Evolutionary conservation across 2,329 filamentous ascomycete genomes (phyloP).

Genomic region (Trichoderma endophyticum): DNA sequence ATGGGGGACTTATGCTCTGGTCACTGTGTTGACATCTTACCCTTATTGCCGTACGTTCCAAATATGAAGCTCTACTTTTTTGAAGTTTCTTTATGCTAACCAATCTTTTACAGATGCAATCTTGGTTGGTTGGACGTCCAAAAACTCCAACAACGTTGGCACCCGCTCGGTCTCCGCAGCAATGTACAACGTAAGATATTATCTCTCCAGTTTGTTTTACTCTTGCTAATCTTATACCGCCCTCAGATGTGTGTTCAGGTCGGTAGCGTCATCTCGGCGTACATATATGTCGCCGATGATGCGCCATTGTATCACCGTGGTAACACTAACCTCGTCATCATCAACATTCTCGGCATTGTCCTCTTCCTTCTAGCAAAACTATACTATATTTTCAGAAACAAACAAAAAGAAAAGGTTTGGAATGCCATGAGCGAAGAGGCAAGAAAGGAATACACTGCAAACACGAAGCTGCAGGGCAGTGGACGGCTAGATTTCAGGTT

Average conservation of each 20-base stretch:
- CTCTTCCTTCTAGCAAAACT: not conserved
- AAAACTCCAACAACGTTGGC: conserved; percentile 13
- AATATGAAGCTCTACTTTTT: not conserved
- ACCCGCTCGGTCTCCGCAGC: conserved; percentile 8
- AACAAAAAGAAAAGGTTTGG: not conserved
- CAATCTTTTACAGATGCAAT: not conserved
- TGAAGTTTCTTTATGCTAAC: not conserved
- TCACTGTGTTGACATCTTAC: conserved; percentile 11
- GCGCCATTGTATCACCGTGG: conserved; percentile 5
- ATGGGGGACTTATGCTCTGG: conserved; percentile 11
- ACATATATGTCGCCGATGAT: not conserved
- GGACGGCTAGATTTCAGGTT: conserved; percentile 4
- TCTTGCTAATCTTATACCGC: not conserved
- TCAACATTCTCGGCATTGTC: not conserved
- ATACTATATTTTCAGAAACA: not conserved
- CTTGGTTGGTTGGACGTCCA: conserved; percentile 7
- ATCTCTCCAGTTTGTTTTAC: not conserved
- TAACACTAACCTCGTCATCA: conserved; percentile 1
- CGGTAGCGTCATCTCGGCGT: conserved; percentile 7
- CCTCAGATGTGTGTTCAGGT: conserved; percentile 8
- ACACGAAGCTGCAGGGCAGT: not conserved
- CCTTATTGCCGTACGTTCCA: conserved; percentile 7
- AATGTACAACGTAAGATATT: not conserved
- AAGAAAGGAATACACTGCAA: not conserved
- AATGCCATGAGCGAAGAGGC: conserved; percentile 1